Conservation (phyloP, 2,329 filamentous ascomycete species). For the Pseudogymnoascus sp. region DNA sequence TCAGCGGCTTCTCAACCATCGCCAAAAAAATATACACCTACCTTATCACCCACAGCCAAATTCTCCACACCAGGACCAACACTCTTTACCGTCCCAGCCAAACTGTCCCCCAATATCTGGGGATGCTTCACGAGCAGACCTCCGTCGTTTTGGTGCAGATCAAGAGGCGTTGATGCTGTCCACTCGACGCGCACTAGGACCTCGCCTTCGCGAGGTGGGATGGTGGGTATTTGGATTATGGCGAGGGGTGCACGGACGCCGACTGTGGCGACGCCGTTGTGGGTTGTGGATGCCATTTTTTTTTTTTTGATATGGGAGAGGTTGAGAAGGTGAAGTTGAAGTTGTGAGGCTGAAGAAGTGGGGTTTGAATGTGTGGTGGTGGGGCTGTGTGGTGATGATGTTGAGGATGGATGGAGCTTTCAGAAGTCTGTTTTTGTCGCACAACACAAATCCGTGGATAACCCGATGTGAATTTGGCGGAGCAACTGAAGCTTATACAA, state of each 20-base stretch:
- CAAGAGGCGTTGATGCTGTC: constrained; percentile 53
- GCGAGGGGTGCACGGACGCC: constrained; percentile 30
- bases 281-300: constrained; percentile 27
- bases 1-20: neutral
- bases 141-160: constrained; percentile 55
- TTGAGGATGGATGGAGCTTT: no score
- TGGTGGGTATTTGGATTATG: constrained; percentile 29
- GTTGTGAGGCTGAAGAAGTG: neutral
- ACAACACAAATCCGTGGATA: neutral
- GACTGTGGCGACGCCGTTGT: constrained; percentile 35
- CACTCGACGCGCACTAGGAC: constrained; percentile 48
- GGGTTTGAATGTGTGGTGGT: neutral
- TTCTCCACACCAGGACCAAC: constrained; percentile 37
- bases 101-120: constrained; percentile 42
- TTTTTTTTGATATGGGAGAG: neutral
- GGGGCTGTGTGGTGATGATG: neutral
- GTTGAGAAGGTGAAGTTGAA: neutral
- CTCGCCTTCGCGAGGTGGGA: constrained; percentile 32
- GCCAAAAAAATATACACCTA: constrained; percentile 22
- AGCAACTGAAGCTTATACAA: neutral
- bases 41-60: constrained; percentile 45
- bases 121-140: constrained; percentile 46
- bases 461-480: neutral
- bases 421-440: no score
- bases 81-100: constrained; percentile 46